A percentile compares a stretch with the other conserved stretches of the same genome.
phyloP scores from a whole-genome alignment of 129 eudicot genomes.

The Saposhnikovia divaricata region DNA sequence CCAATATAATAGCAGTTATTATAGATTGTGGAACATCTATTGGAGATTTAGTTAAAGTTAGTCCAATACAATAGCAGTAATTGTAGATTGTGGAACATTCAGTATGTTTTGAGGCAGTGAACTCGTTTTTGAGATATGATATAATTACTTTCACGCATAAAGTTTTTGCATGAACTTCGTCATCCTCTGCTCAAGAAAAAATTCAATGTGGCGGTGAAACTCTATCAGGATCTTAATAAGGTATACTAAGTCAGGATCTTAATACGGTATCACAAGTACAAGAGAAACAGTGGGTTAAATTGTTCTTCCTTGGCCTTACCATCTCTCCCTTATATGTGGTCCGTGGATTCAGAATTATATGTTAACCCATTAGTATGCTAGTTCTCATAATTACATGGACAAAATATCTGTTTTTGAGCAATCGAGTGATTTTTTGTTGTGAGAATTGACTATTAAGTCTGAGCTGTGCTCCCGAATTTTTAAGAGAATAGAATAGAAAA shows the following conservation, averaged over 20 bases:
- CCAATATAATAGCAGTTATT: background rate
- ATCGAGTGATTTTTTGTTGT: no score
- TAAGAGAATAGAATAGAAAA: no score
- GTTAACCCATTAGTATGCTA: no score
- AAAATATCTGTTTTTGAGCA: no score
- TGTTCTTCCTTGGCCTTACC: no score
- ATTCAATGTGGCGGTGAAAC: background rate
- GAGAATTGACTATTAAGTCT: no score
- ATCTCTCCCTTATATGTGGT: no score
- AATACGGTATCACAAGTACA: background rate
- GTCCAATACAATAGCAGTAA: background rate
- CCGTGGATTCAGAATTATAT: no score
- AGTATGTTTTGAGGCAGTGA: background rate
- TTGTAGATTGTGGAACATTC: background rate
- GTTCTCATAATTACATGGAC: no score
- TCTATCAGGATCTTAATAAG: no score
- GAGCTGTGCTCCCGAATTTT: no score
- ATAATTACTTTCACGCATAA: background rate
- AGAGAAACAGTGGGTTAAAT: background rate
- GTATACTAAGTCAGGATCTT: no score
- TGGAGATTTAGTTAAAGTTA: conserved; percentile 21
- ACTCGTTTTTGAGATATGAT: background rate
- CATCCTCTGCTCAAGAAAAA: background rate
- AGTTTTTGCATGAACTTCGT: background rate
- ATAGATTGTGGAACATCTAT: background rate